Evolutionary conservation across 305 asterid genomes (phyloP), one percentile per base, ranked within the genome.

Genomic region (Andrographis paniculata): DNA sequence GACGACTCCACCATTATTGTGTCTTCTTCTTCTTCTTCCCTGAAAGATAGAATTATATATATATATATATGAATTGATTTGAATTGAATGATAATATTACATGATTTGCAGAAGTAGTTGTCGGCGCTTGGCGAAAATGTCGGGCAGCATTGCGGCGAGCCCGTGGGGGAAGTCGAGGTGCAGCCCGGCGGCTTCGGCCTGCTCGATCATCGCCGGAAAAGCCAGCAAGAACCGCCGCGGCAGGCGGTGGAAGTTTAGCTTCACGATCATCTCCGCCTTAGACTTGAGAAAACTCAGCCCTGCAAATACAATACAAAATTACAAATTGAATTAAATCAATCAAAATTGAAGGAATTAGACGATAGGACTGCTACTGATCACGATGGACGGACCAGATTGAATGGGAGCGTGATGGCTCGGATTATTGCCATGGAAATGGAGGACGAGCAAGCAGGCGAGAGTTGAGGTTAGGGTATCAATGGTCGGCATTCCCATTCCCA

Each of bases 171-270:
- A 51, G 19, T 20, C 55, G 6, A 66, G 62, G 9, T 33, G 56
- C 0, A 78, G 62, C 3, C 66, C 71, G 0, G 55, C 57, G 19
- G 47, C 63, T 47, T 66, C 59, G 12, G 78, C 79, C 20, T 65
- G 35, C 42, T 78, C 78, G 47, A 75, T n/a, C 75, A 63, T 70
- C 9, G 73, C 75, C 1, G 87, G 82, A 36, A 81, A 75, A 55
- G 60, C 59, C 0, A 78, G 61, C 56, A 64, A 11, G 36, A 81
- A 78, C 79, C 76, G 63, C 20, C 56, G 74, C 4, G 93, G 84
- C 53, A 75, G 49, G 9, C 46, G 48, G 31, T 39, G 60, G 15
- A 41, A 44, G 58, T 65, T 59, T 17, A n/a, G 20, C 14, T 54
- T 52, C 38, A 72, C 9, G 20, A 80, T 42, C 7, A 42, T 50